Percentiles rank a stretch among this genome's conserved stretches.
Conservation (phyloP, 345 rosid species). For the Anastatica hierochuntica region DNA sequence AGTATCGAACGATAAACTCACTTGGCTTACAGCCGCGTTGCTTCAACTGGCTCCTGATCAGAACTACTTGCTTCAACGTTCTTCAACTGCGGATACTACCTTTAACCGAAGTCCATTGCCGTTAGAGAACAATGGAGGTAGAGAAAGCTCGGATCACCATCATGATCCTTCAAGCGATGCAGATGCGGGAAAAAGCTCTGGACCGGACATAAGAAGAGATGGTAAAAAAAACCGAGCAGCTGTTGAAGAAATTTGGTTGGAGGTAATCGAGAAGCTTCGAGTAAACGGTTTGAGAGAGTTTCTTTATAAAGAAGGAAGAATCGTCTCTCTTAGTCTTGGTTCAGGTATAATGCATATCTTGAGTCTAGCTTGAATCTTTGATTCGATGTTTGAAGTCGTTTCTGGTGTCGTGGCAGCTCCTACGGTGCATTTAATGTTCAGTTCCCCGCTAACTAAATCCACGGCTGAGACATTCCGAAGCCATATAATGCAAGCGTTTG, state of each 20-base stretch:
- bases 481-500: constrained; percentile 79
- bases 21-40: constrained; percentile 96
- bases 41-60: constrained; percentile 99
- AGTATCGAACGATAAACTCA: constrained; percentile 79
- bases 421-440: constrained; percentile 72
- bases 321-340: constrained; percentile 71
- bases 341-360: constrained; percentile 45
- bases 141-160: constrained; percentile 26
- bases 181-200: constrained; percentile 28
- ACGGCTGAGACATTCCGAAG: constrained; percentile 73
- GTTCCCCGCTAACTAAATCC: constrained; percentile 52
- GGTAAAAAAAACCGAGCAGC: constrained; percentile 34
- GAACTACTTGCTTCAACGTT: constrained; percentile 66
- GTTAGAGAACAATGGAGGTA: constrained; percentile 17
- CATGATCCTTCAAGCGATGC: constrained; percentile 36
- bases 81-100: constrained; percentile 59
- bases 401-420: constrained; percentile 82
- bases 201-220: constrained; percentile 39
- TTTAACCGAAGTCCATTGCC: constrained; percentile 34
- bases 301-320: constrained; percentile 76
- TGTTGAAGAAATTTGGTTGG: constrained; percentile 81
- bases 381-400: constrained; percentile 5
- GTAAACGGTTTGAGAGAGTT: constrained; percentile 48
- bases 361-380: background rate
- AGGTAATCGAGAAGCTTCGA: constrained; percentile 62